Evolutionary conservation across 2,329 filamentous ascomycete genomes (phyloP), one percentile per base, ranked within the genome.

Genomic region (Fusarium sp.): DNA sequence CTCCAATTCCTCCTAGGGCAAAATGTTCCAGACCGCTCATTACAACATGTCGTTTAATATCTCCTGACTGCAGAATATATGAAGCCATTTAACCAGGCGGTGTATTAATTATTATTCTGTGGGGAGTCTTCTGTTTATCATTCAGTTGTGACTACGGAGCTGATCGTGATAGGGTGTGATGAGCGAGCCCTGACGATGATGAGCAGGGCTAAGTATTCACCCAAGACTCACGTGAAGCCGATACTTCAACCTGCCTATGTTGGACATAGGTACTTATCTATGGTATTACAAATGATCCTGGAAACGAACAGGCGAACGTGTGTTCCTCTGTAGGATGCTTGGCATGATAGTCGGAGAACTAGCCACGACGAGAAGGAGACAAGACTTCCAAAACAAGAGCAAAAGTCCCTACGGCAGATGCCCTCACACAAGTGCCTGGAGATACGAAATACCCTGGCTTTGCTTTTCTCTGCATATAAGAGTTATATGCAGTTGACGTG

Each of bases 11-110:
- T 33, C 38, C 20, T 45, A 44, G 37, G n/a, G 26, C 14, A 33
- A 26, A 32, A 20, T 37, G 69, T 52, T 69, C 69, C 57, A 71
- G 69, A 71, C 69, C 69, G 64, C 64, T 48, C 17, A 35, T 68
- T 37, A 45, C 32, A 48, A 48, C 15, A 54, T 38, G 38, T 12
- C 33, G 60, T 40, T 35, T 32, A 40, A 42, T 33, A 41, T 69
- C 49, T 49, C n/a, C 35, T 60, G 54, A 58, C 54, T 30, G 27
- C 13, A 60, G 32, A 52, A 20, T 6, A 44, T 18, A 67, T 46
- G 45, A 69, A 64, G 60, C 58, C 57, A 58, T 62, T 71, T 42
- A 26, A 35, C 27, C 35, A 37, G 46, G 68, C 64, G 68, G 68
- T 71, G 68, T 69, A 55, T 65, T 23, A 7, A 33, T 38, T 61